Evolutionary conservation across 805 yeast species (phyloP).

Genomic region (Kodamaea sagamina): DNA sequence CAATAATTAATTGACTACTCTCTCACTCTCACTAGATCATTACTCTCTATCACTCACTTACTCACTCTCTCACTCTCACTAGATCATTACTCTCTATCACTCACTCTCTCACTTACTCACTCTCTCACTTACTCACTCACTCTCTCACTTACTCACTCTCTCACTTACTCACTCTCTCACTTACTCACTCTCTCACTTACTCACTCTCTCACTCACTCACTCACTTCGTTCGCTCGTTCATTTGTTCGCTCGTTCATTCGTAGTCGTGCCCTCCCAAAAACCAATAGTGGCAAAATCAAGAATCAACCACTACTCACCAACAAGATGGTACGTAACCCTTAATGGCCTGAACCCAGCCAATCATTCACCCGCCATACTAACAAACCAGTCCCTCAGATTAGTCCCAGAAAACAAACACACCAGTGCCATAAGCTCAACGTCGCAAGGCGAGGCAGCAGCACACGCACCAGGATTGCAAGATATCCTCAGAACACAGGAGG

Average conservation of each 20-base stretch:
- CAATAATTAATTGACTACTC: too few relatives aligned
- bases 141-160: too few relatives aligned
- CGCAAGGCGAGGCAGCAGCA: constrained; percentile 56
- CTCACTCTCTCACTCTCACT: too few relatives aligned
- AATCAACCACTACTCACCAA: neutral
- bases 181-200: too few relatives aligned
- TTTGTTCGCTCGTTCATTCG: neutral
- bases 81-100: too few relatives aligned
- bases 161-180: too few relatives aligned
- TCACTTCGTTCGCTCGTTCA: too few relatives aligned
- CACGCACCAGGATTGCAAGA: constrained; percentile 75
- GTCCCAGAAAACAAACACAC: constrained; percentile 54
- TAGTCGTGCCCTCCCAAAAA: constrained; percentile 6
- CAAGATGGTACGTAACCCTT: constrained; percentile 4
- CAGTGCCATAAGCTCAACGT: constrained; percentile 51
- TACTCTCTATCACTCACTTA: too few relatives aligned
- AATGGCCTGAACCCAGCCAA: neutral
- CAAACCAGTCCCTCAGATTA: constrained; percentile 49
- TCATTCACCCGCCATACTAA: constrained; percentile 13
- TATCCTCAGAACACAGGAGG: constrained; percentile 62
- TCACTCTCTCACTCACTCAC: neutral
- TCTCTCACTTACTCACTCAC: too few relatives aligned
- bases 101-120: too few relatives aligned
- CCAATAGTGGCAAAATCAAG: constrained; percentile 3
- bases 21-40: too few relatives aligned